Base-by-base conservation (phyloP, 306 rosid species). In the Chamaecrista fasciculata region DNA sequence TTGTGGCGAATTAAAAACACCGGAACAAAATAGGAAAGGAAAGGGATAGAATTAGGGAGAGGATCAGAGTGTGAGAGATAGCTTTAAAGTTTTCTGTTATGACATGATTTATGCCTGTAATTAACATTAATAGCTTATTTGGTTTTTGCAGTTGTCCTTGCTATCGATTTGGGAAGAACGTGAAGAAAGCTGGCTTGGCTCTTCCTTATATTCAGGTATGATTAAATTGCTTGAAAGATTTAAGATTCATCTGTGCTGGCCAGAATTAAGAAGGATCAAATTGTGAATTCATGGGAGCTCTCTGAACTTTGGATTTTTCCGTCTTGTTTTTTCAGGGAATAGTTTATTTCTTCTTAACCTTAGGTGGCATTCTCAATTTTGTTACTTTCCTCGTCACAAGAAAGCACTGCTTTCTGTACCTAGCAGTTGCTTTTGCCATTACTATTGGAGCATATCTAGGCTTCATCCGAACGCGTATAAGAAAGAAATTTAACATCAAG, bases 91-190 rank as follows among this genome's bases (percentile, higher is more conserved):
- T 57, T 63, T 19, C 9, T 8, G 46, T 69, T 42, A 42, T 19
- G 56, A 50, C 60, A 11, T 57, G 11, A 71, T 67, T 51, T 26
- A 50, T 56, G 77, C 42, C 34, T 82, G 40, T 65, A 11, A 77
- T 6, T 74, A 19, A 70, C 67, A 77, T 6, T 70, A 19, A 70
- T 63, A 36, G 64, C 53, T 68, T 51, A 29, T 75, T 81, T 82
- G 40, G 34, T 81, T 57, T 57, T 71, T 83, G 85, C 93, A 91
- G 99, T 75, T 95, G 97, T 80, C 99, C 99, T 9, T 95, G 95
- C 84, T 85, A 89, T 74, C 86, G 93, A 73, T 95, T 87, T 50
- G 99, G 97, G 82, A 89, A 95, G 91, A 95, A 95, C 80, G 87
- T 91, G 99, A 79, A 81, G 79, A 85, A 89, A 60, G 93, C 97